phyloP scores from a whole-genome alignment of 768 basidiomycete genomes.

The Phanerochaete carnosa region DNA sequence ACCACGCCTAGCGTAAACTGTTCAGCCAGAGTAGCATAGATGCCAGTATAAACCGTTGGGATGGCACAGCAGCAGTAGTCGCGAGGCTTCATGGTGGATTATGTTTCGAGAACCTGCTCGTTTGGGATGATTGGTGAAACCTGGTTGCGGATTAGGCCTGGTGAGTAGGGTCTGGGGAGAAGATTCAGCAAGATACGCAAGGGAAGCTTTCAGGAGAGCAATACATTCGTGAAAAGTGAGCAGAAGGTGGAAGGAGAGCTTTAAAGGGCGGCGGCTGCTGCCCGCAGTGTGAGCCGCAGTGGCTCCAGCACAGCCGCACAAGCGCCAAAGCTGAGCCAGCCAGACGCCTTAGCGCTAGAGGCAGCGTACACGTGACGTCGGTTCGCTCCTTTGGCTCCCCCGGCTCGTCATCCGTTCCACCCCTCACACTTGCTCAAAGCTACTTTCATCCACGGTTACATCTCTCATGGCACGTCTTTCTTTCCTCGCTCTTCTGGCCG shows the following conservation, averaged over 20 bases:
- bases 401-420: background rate
- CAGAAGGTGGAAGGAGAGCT: constrained; percentile 3
- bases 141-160: constrained; percentile 9
- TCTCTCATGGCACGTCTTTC: constrained; percentile 24
- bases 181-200: background rate
- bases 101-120: constrained; percentile 34
- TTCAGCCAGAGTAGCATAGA: constrained; percentile 76
- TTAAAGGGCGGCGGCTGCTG: constrained; percentile 6
- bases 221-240: background rate
- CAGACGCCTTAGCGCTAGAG: background rate
- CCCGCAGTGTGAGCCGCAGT: constrained; percentile 1
- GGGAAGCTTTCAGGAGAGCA: background rate
- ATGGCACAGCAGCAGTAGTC: constrained; percentile 94
- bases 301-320: constrained; percentile 8
- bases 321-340: background rate
- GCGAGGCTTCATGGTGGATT: constrained; percentile 68
- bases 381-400: background rate
- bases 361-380: background rate
- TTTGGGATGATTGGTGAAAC: background rate
- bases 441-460: background rate
- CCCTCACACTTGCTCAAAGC: background rate
- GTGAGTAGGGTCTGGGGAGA: background rate
- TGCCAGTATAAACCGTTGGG: constrained; percentile 86
- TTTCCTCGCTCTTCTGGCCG: constrained; percentile 20
- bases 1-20: constrained; percentile 68